Base-by-base conservation (phyloP, 306 rosid genomes). In the Mimosa pudica region DNA sequence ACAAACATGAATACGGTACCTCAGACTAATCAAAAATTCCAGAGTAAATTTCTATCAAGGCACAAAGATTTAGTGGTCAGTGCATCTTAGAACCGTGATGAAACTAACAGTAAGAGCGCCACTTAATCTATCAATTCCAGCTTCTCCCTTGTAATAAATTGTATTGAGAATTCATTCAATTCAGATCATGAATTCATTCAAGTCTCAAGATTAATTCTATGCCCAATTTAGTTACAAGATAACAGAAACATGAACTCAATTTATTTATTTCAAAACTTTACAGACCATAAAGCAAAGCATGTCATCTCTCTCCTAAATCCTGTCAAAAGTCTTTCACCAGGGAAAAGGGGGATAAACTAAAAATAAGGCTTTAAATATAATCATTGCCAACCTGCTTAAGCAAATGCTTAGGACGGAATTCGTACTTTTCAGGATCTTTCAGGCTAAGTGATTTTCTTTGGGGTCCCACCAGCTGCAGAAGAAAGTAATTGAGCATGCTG, bases 401-500 rank as follows among this genome's bases (percentile, higher is more conserved):
- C 86, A 96, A 87, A 81, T 91, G 89, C 86, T 87, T 96, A 63
- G 99, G 99, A 73, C 96, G 97, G 80, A 96, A 96, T 82, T 96
- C 99, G 66, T 93, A 96, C 78, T 96, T 96, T 84, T 91, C 98
- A 17, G 99, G 99, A 83, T 91, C 99, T 85, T 96, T 96, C 89
- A 96, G 89, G 79, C 84, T 90, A 75, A 96, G 99, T 10, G 98
- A 93, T 88, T 80, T 96, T 82, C 98, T 89, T 79, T 96, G 99
- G 64, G 99, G 99, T 75, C 99, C 99, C 77, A 91, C 99, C 79
- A 96, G 89, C 87, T 96, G 99, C 82, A 93, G 83, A 79, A 96
- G 86, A 87, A 96, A 96, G 72, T 96, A 96, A 90, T 93, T 96
- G 82, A 96, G 98, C 99, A 96, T 96, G 84, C 99, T 93, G 66